These are phyloP conservation scores for Amylostereum chailletii DNA, from an alignment of 1,284 basidiomycete genomes.

Conservation along the genomic window DNA sequence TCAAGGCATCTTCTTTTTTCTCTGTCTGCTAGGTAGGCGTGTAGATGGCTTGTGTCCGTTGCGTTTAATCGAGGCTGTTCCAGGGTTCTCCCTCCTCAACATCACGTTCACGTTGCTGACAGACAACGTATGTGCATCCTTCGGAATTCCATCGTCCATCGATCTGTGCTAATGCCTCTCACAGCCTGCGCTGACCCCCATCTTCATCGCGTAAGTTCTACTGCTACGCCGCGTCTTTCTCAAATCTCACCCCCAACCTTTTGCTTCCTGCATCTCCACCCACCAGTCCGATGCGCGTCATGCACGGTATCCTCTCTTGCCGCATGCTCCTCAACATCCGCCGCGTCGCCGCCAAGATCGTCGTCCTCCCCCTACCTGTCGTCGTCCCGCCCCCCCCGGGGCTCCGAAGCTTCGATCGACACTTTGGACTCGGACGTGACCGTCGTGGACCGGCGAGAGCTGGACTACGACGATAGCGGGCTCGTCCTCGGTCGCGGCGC, in stretches of 20 bases:
- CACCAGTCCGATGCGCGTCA: slow-evolving; percentile 1
- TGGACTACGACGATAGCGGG: too few species aligned
- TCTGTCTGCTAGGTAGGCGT: slow-evolving; percentile 1
- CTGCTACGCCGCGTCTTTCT: too few species aligned
- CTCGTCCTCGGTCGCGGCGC: too few species aligned
- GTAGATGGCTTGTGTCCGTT: too few species aligned
- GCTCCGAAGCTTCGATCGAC: too few species aligned
- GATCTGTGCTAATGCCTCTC: background rate
- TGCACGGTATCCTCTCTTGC: slow-evolving; percentile 2
- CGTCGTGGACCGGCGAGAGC: too few species aligned
- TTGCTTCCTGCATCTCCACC: background rate
- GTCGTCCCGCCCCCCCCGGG: too few species aligned
- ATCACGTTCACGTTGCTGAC: background rate
- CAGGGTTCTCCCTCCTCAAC: background rate
- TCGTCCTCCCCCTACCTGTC: too few species aligned
- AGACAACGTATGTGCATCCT: background rate
- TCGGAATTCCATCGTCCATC: background rate
- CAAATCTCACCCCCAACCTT: background rate
- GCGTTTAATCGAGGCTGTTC: background rate
- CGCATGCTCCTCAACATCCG: slow-evolving; percentile 5
- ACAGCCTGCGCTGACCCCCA: background rate
- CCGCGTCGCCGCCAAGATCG: background rate
- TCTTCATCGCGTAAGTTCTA: background rate
- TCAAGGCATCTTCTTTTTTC: background rate
- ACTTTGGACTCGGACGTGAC: too few species aligned